Evolutionary conservation across 306 rosid genomes (phyloP).

Genomic region (Lathyrus tuberosus): DNA sequence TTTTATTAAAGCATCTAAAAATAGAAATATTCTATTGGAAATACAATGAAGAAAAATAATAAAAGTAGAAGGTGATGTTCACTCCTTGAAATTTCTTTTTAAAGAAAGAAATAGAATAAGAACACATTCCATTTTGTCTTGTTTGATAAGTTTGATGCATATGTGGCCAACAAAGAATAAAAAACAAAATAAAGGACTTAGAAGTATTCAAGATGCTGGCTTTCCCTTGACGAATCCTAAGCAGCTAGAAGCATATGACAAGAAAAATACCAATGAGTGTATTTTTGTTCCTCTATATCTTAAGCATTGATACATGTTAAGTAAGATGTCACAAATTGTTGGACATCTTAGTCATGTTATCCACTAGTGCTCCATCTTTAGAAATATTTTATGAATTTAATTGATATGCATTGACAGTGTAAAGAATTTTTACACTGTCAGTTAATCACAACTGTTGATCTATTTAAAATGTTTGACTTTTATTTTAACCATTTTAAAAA

Average conservation of each 20-base stretch:
- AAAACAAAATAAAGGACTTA: constrained; percentile 32
- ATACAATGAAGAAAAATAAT: background rate
- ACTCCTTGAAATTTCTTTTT: constrained; percentile 36
- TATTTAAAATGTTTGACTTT: too few species aligned
- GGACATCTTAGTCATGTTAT: too few species aligned
- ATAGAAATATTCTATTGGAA: background rate
- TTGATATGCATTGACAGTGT: too few species aligned
- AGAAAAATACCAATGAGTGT: background rate
- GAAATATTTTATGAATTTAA: too few species aligned
- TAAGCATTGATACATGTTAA: too few species aligned
- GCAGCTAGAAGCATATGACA: constrained; percentile 35
- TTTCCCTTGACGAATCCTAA: constrained; percentile 40
- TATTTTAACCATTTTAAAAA: too few species aligned
- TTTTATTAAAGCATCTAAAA: background rate
- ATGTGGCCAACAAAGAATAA: constrained; percentile 43
- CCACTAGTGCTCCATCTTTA: too few species aligned
- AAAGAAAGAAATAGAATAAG: constrained; percentile 42
- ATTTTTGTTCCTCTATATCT: background rate
- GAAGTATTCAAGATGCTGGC: constrained; percentile 40
- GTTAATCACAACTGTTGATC: too few species aligned
- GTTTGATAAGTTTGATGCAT: constrained; percentile 41
- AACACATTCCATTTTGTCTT: constrained; percentile 46
- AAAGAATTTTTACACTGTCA: too few species aligned
- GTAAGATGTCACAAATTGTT: too few species aligned
- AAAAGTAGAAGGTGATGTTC: background rate